Base-by-base conservation (phyloP, 257 asterid species). In the Jaltomata sinuosa region DNA sequence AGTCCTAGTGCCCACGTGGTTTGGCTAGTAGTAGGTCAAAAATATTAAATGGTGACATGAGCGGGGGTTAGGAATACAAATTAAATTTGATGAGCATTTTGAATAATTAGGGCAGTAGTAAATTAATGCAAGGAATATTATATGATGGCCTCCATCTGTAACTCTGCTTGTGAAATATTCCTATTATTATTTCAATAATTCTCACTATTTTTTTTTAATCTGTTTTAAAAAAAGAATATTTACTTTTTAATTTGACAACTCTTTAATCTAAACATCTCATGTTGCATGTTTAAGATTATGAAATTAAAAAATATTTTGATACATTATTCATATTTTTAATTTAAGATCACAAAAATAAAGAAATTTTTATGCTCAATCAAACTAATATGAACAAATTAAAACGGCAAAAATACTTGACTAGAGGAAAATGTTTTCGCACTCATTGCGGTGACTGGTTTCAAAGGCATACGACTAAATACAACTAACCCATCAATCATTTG, bases 401-500 rank as follows among this genome's bases (percentile, higher is more conserved):
- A 45, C 0, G 4, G 14, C 11, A 11, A 15, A 15, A 55, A 11
- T 2, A 55, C 77, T 21, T 34, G 52, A 10, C 11, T 69, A 36
- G 29, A 1, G 21, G 6, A 36, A 10, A 36, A 69, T 32, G 76
- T 77, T 79, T 69, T 85, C 32, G 82, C 84, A 81, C 84, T 59
- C 31, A 72, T 27, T 83, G 76, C 42, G 78, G 84, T 90, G 89
- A 83, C 90, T 84, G 29, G 76, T 88, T 84, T 65, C 55, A 65
- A 84, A 55, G 83, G 52, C 76, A 19, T 59, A 57, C 67, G 88
- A 83, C 88, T 86, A 85, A 61, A 79, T 83, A 49, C 84, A 79
- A 50, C 84, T 50, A 67, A 79, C 31, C 87, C 84, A 31, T 57
- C 74, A 79, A 54, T 74, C 47, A 69, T 71, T 72, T 82, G 81